These are phyloP conservation scores for Funneliformis caledonium DNA, from an alignment of 371 early-diverging fungal species.

Conservation along the genomic window DNA sequence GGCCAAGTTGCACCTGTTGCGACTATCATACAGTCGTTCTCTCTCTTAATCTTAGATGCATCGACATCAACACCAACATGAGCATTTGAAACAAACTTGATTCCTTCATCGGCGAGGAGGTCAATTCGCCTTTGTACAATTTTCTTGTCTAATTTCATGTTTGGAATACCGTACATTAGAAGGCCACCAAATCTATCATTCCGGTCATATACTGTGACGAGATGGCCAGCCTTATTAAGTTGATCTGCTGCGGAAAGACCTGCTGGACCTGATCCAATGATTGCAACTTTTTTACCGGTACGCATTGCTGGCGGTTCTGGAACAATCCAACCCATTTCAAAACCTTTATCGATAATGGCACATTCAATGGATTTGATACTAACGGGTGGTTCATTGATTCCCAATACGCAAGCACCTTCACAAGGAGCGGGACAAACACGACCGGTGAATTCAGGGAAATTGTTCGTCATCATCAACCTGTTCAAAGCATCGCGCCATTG, in stretches of 20 bases:
- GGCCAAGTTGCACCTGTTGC: constrained; percentile 98
- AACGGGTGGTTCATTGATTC: constrained; percentile 91
- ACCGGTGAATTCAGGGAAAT: constrained; percentile 95
- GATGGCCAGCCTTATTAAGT: constrained; percentile 94
- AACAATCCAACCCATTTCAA: constrained; percentile 94
- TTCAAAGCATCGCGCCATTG: constrained; percentile 95
- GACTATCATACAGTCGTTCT: constrained; percentile 84
- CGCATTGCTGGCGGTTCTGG: constrained; percentile 80
- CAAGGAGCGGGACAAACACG: constrained; percentile 96
- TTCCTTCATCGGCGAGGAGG: constrained; percentile 90
- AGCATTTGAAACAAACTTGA: constrained; percentile 82
- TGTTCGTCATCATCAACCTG: constrained; percentile 94
- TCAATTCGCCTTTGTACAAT: constrained; percentile 93
- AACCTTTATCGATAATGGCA: constrained; percentile 95
- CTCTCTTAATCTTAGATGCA: constrained; percentile 61
- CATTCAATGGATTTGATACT: constrained; percentile 96
- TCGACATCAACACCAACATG: constrained; percentile 87
- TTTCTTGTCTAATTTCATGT: constrained; percentile 98
- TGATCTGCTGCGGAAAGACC: constrained; percentile 97
- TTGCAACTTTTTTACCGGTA: constrained; percentile 84
- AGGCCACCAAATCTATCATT: constrained; percentile 95
- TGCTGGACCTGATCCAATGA: constrained; percentile 96
- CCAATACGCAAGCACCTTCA: constrained; percentile 90
- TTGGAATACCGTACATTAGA: constrained; percentile 98
- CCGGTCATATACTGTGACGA: constrained; percentile 93